Evolutionary conservation across 2,329 filamentous ascomycete species (phyloP), one percentile per base, ranked within the genome.

Genomic region (Fusarium nygamai): DNA sequence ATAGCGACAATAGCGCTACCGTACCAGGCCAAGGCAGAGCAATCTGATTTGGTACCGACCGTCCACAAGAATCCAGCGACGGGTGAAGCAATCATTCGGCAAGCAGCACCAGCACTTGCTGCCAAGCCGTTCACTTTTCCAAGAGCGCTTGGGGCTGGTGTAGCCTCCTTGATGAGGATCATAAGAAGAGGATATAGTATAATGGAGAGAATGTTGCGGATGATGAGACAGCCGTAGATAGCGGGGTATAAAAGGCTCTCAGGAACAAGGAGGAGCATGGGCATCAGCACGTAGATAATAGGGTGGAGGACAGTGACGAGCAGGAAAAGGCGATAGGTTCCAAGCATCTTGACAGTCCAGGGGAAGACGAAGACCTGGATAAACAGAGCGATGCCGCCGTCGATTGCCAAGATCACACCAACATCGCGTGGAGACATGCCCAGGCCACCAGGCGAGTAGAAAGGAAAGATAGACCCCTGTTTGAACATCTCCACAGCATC

Each of bases 131-230:
- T 93, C 75, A 93, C 88, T 75, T 87, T 90, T 59, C 91, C 91
- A 44, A 92, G 83, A 12, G 90, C 86, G 47, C 83, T 84, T 12
- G 85, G 82, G 38, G 84, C 86, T 5, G 90, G 89, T 1, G 89
- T 91, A 4, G 90, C 89, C 77, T 92, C 89, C 81, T 92, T 92
- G 84, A 93, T 88, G 38, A 92, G 84, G 74, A 93, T 92, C 50
- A 93, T 84, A 43, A 92, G 85, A 10, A 92, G 84, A 6, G 91
- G 91, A 77, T 92, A 92, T n/a, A 91, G 84, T 61, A 91, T 85
- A 76, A 92, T 92, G 51, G 88, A 88, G 43, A 91, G 84, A 20
- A 91, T 77, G 76, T 92, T 92, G 61, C 90, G 87, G 44, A 92
- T 79, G 1, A 87, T 82, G 64, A 91, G 82, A 75, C 87, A 89